Conservation (phyloP, 2,329 filamentous ascomycete genomes). For the Plenodomus tracheiphilus region DNA sequence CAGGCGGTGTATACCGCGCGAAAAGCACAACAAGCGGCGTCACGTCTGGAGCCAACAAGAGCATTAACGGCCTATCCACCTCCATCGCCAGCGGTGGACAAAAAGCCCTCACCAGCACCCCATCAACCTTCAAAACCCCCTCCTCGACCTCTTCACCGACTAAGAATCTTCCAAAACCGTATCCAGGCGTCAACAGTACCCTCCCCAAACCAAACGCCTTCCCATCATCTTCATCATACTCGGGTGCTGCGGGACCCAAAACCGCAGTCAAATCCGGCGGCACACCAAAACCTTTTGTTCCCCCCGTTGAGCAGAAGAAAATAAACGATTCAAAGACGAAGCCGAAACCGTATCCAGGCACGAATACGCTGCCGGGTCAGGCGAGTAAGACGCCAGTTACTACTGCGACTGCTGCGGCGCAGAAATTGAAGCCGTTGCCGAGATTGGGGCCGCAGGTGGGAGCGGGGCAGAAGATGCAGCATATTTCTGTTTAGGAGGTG, state of each 20-base stretch:
- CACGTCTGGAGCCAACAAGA: not conserved
- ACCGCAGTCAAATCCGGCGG: slow-evolving; percentile 30
- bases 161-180: slow-evolving; percentile 10
- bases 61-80: not conserved
- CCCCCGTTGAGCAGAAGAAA: slow-evolving; percentile 18
- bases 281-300: slow-evolving; percentile 29
- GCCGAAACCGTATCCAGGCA: slow-evolving; percentile 33
- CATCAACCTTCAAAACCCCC: slow-evolving; percentile 11
- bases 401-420: slow-evolving; percentile 21
- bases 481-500: slow-evolving; percentile 31
- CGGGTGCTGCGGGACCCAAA: too few relatives aligned
- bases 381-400: slow-evolving; percentile 28
- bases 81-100: slow-evolving; percentile 7
- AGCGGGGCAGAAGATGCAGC: slow-evolving; percentile 34
- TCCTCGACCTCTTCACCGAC: slow-evolving; percentile 4
- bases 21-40: slow-evolving; percentile 12
- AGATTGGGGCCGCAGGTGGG: slow-evolving; percentile 28
- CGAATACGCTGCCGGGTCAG: slow-evolving; percentile 34
- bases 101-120: slow-evolving; percentile 9
- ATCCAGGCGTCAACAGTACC: slow-evolving; percentile 7
- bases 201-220: slow-evolving; percentile 23
- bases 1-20: slow-evolving; percentile 12
- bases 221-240: slow-evolving; percentile 3
- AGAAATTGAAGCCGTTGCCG: slow-evolving; percentile 30
- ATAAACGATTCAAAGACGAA: slow-evolving; percentile 12